A percentile compares a stretch with the other conserved stretches of the same genome.
phyloP scores from a whole-genome alignment of 768 basidiomycete genomes.

The Glaciozyma martinii region DNA sequence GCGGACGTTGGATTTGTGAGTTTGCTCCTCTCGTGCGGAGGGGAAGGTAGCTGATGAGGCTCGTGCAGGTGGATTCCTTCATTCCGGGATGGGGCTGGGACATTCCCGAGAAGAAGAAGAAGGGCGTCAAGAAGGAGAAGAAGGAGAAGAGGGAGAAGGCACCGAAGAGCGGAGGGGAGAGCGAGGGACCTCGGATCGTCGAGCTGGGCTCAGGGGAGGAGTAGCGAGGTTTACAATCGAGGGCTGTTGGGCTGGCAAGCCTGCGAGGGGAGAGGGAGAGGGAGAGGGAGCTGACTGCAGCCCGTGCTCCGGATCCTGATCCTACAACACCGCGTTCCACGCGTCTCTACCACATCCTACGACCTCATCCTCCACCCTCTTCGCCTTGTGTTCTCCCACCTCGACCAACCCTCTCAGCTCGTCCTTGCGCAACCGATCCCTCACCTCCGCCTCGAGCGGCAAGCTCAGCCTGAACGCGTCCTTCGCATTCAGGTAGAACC shows the following conservation, averaged over 20 bases:
- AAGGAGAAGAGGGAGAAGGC: neutral
- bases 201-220: constrained; percentile 1
- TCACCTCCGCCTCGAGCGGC: neutral
- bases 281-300: neutral
- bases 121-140: constrained; percentile 15
- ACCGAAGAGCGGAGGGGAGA: neutral
- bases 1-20: constrained; percentile 97
- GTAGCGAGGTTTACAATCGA: neutral
- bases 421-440: neutral
- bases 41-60: neutral
- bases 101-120: constrained; percentile 63
- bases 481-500: constrained; percentile 96
- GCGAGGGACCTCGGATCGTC: neutral
- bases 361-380: neutral
- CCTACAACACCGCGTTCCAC: too few species aligned
- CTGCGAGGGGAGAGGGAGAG: neutral
- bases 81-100: constrained; percentile 98
- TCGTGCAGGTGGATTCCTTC: constrained; percentile 79
- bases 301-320: too few species aligned
- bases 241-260: neutral
- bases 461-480: constrained; percentile 69
- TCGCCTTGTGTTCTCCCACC: neutral
- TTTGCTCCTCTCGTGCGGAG: constrained; percentile 30
- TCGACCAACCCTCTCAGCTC: neutral
- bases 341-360: too few species aligned